These are phyloP conservation scores for Astragalus membranaceus DNA, from an alignment of 306 rosid species.

Conservation along the genomic window DNA sequence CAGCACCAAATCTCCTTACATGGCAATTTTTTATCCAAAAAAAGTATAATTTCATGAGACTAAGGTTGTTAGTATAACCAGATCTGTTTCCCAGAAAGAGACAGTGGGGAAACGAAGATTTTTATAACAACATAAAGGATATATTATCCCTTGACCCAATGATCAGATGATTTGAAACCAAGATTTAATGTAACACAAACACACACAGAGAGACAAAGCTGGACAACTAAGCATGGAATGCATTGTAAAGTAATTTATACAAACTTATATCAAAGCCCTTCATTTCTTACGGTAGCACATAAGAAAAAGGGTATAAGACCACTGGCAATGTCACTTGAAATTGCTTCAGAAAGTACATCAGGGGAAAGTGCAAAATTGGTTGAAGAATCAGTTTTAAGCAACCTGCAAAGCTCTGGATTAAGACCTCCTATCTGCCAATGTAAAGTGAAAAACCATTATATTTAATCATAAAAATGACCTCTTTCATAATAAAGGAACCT, in stretches of 20 bases:
- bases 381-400: slow-evolving; percentile 60
- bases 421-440: slow-evolving; percentile 73
- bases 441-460: slow-evolving; percentile 11
- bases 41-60: neutral
- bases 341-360: slow-evolving; percentile 52
- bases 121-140: neutral
- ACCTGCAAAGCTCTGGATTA: slow-evolving; percentile 76
- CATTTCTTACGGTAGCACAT: slow-evolving; percentile 74
- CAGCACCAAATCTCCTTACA: neutral
- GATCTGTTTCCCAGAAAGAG: neutral
- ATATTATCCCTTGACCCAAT: too few relatives aligned
- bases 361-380: slow-evolving; percentile 73
- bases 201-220: neutral
- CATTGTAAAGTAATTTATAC: neutral
- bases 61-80: neutral
- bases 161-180: too few relatives aligned
- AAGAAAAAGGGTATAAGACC: slow-evolving; percentile 86
- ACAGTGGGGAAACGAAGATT: neutral
- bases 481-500: neutral
- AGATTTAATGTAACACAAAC: too few relatives aligned
- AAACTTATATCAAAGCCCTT: slow-evolving; percentile 4
- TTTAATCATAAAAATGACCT: neutral
- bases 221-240: neutral
- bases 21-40: neutral
- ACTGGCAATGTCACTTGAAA: slow-evolving; percentile 52